A percentile compares a stretch with the other conserved stretches of the same genome.
These are phyloP conservation scores for Pulveroboletus sp. DNA, from an alignment of 768 basidiomycete genomes.

Conservation along the genomic window DNA sequence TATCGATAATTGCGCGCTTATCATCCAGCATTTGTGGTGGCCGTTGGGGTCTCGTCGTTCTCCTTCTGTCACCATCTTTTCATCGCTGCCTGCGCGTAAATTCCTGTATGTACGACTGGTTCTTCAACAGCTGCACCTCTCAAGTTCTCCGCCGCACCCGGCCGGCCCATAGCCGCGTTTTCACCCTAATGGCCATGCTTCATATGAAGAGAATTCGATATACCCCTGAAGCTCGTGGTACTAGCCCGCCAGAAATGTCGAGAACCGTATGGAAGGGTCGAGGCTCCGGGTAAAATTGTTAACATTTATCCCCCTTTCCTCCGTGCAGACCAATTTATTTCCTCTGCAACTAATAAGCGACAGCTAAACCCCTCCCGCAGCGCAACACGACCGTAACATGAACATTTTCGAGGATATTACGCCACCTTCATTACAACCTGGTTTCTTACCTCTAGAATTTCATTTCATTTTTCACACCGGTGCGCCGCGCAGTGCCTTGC, in stretches of 20 bases:
- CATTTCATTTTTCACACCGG: conserved; percentile 18
- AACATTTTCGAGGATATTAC: conserved; percentile 2
- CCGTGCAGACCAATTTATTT: not conserved
- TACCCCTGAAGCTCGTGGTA: conserved; percentile 2
- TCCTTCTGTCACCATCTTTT: not conserved
- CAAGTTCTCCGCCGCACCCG: conserved; percentile 1
- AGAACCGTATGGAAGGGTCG: not conserved
- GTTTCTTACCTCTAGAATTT: not conserved
- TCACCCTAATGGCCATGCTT: conserved; percentile 5
- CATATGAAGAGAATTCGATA: conserved; percentile 6
- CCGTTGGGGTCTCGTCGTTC: conserved; percentile 1
- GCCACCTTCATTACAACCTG: not conserved
- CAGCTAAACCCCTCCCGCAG: conserved; percentile 11
- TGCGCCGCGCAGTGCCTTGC: conserved; percentile 11
- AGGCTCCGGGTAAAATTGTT: not conserved
- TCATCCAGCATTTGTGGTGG: conserved; percentile 8
- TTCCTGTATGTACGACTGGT: conserved; percentile 1
- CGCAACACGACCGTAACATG: conserved; percentile 3
- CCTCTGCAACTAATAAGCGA: not conserved
- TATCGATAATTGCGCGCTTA: conserved; percentile 27
- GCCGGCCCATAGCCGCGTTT: conserved; percentile 1
- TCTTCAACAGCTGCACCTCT: not conserved
- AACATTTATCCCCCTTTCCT: not conserved
- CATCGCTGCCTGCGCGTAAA: conserved; percentile 8
- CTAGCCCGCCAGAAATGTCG: not conserved